Base-by-base conservation (phyloP, 1,284 basidiomycete species). In the Sanghuangporus weigelae region DNA sequence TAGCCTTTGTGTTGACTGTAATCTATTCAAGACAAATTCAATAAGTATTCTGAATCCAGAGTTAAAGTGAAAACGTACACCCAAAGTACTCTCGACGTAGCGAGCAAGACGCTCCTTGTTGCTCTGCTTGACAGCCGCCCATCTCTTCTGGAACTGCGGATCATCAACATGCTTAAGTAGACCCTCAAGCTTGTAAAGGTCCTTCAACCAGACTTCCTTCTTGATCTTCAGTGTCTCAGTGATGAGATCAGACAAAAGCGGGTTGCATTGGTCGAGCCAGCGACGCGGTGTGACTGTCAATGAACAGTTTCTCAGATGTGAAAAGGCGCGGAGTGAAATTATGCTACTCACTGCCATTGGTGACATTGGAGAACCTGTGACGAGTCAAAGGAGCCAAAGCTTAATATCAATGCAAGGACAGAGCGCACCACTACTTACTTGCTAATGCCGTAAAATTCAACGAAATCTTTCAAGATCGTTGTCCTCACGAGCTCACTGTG, bases 251-350 rank as follows among this genome's bases (percentile, higher is more conserved):
- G 90, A 92, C 46, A 97, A 84, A 49, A 84, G 80, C 8, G 93
- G 93, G 79, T 97, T 97, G 81, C 93, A 95, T 83, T 95, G 63
- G 69, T 95, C 90, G 61, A 97, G 84, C 94, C 94, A 96, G 67
- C 93, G 84, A 67, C 92, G 89, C 44, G 90, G 90, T 26, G 89
- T 92, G 63, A 92, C 89, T 90, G 51, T 11, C 49, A n/a, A 63
- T 11, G 12, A 50, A 60, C 16, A 46, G 7, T 38, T 11, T 51
- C 63, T 64, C 60, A 48, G 67, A 66, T 23, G 57, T 39, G 12
- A 57, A 11, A 60, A 31, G 36, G 42, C 54, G 56, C 50, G 19
- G 31, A 38, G 39, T 36, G 12, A 36, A 42, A 16, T 14, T 11
- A 10, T 59, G 83, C 87, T n/a, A 46, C 44, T 69, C 75, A 90